These are phyloP conservation scores for Mycena floridula DNA, from an alignment of 768 basidiomycete species.

Conservation along the genomic window DNA sequence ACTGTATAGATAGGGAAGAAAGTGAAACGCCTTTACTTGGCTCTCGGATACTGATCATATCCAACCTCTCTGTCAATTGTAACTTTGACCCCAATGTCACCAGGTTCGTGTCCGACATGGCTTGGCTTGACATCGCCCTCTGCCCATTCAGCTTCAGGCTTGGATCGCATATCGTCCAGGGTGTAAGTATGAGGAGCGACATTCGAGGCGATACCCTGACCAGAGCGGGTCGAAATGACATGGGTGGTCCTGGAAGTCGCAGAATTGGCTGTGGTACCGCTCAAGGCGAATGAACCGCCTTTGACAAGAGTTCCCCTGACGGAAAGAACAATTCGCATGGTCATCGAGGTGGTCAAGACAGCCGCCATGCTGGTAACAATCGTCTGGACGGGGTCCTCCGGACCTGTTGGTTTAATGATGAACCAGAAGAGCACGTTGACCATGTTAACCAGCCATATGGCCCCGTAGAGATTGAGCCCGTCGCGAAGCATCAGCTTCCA, in stretches of 20 bases:
- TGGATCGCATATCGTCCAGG: constrained; percentile 46
- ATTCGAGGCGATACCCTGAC: constrained; percentile 28
- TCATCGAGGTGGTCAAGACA: constrained; percentile 84
- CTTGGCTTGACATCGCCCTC: constrained; percentile 21
- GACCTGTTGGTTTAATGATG: constrained; percentile 60
- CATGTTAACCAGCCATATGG: constrained; percentile 77
- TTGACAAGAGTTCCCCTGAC: constrained; percentile 69
- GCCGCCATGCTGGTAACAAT: constrained; percentile 80
- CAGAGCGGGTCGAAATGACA: constrained; percentile 43
- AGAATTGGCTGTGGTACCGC: constrained; percentile 31
- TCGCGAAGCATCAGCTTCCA: constrained; percentile 92
- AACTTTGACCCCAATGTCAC: constrained; percentile 45
- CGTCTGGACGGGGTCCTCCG: constrained; percentile 66
- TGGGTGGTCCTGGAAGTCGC: constrained; percentile 48
- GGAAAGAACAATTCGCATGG: constrained; percentile 78
- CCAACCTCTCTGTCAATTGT: constrained; percentile 53
- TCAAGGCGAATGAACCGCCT: constrained; percentile 67
- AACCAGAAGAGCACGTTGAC: constrained; percentile 87
- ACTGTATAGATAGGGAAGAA: no score
- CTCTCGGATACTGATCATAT: constrained; percentile 29
- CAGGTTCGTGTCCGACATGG: constrained; percentile 8
- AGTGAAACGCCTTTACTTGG: neutral
- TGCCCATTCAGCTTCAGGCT: constrained; percentile 41
- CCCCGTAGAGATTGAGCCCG: constrained; percentile 81
- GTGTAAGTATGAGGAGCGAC: constrained; percentile 40